Conservation (phyloP, 2,329 filamentous ascomycete genomes). For the Diaporthe vaccinii region DNA sequence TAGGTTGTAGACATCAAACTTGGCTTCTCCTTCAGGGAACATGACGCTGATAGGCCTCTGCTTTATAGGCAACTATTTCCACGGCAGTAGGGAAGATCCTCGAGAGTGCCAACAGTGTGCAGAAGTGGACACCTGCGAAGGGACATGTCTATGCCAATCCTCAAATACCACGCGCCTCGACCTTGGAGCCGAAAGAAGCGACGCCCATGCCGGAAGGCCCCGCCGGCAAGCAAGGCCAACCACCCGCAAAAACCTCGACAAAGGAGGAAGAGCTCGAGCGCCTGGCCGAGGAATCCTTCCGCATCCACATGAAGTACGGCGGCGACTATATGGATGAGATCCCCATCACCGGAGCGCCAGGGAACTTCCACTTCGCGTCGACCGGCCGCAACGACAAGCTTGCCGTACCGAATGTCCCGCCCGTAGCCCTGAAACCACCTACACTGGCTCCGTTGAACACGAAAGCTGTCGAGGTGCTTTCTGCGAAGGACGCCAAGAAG, state of each 20-base stretch:
- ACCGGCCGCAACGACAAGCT: constrained; percentile 67
- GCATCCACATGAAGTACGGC: constrained; percentile 70
- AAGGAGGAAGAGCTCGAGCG: constrained; percentile 58
- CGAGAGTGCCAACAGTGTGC: constrained; percentile 62
- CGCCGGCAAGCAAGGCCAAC: constrained; percentile 44
- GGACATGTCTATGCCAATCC: constrained; percentile 66
- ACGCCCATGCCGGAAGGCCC: constrained; percentile 62
- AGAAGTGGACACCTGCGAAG: constrained; percentile 67
- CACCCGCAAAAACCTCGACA: constrained; percentile 54
- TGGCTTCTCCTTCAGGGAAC: not conserved
- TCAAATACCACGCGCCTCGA: constrained; percentile 47
- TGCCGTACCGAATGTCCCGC: constrained; percentile 34
- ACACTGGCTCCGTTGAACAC: constrained; percentile 54
- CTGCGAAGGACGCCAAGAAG: constrained; percentile 58
- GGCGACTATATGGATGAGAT: constrained; percentile 78
- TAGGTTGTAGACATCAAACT: constrained; percentile 51
- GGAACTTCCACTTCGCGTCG: constrained; percentile 74
- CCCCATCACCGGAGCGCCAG: constrained; percentile 75
- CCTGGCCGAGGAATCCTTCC: constrained; percentile 70
- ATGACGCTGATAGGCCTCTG: constrained; percentile 31
- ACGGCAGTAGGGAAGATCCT: constrained; percentile 67
- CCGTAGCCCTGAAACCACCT: constrained; percentile 43
- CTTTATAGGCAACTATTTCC: constrained; percentile 65
- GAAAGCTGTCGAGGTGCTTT: constrained; percentile 58
- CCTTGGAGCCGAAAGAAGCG: constrained; percentile 58